phyloP scores from a whole-genome alignment of 805 yeast genomes.

The Yarrowia phangngaensis region DNA sequence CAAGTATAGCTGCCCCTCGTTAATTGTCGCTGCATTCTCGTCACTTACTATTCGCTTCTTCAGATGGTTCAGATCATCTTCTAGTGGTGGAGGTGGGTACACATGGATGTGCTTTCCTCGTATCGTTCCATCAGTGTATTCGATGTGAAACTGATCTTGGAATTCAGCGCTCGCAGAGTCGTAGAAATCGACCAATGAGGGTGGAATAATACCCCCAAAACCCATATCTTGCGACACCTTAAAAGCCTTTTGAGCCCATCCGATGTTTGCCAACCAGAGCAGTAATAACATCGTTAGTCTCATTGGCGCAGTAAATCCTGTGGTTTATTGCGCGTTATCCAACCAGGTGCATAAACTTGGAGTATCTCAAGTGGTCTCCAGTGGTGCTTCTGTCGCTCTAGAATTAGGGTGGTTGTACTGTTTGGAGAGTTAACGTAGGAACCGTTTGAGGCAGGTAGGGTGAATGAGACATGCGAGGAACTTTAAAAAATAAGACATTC shows the following conservation, averaged over 20 bases:
- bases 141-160: conserved; percentile 17
- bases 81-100: no score
- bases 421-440: no score
- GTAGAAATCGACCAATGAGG: conserved; percentile 17
- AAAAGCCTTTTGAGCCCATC: conserved; percentile 1
- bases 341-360: no score
- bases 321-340: no score
- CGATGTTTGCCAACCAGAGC: background rate
- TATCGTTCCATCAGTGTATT: conserved; percentile 8
- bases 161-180: conserved; percentile 11
- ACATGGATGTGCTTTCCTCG: conserved; percentile 10
- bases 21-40: conserved; percentile 8
- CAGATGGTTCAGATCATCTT: background rate
- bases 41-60: conserved; percentile 7
- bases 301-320: no score
- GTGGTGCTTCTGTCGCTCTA: no score
- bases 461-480: no score
- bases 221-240: background rate
- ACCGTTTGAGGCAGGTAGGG: no score
- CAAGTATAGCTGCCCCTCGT: conserved; percentile 11
- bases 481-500: no score
- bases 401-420: no score
- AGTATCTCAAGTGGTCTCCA: no score
- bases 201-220: conserved; percentile 7
- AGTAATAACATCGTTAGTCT: background rate